Evolutionary conservation across 805 yeast species (phyloP), one percentile per base, ranked within the genome.

Genomic region (Isabelozyma rhagii): DNA sequence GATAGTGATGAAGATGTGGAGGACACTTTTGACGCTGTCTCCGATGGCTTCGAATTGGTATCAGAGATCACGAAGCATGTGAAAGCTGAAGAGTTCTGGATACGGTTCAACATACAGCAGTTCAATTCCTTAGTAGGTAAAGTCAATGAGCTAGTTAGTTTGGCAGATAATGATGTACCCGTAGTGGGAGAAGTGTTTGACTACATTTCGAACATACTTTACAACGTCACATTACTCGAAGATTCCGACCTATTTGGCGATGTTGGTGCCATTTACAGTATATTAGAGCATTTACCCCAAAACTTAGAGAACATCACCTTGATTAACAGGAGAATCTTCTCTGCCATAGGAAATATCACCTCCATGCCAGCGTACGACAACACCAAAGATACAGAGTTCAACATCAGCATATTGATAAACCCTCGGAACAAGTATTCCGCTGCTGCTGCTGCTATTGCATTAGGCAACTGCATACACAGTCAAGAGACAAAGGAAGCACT

Each of bases 381-480:
- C 49, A 39, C 42, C 40, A 58, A 53, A 2, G 63, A 61, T 40
- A 53, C 67, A 13, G 43, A 47, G 8, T 34, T 39, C 43, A 62
- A 65, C 15, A 46, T 68, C 4, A 44, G 45, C 3, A 14, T 31
- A 14, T 41, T 58, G 15, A 38, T 28, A 13, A 41, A 44, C n/a
- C 50, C 15, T 53, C 1, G 34, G 43, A 8, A 17, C 51, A 2
- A 59, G 1, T 72, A 72, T 53, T 56, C 59, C 6, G 51, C 57
- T 18, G 61, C 74, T 1, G 69, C 71, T 0, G 53, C 60, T 10
- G 67, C 68, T 17, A 58, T 73, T 6, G 59, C 61, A 9, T 55
- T 74, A 3, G 78, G 78, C 0, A 74, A 74, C 51, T 68, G 59
- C 47, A 62, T 74, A 27, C 50, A 51, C 38, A 58, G 59, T 48